These are phyloP conservation scores for Cucumis sativus DNA, from an alignment of 306 rosid genomes.

Conservation along the genomic window DNA sequence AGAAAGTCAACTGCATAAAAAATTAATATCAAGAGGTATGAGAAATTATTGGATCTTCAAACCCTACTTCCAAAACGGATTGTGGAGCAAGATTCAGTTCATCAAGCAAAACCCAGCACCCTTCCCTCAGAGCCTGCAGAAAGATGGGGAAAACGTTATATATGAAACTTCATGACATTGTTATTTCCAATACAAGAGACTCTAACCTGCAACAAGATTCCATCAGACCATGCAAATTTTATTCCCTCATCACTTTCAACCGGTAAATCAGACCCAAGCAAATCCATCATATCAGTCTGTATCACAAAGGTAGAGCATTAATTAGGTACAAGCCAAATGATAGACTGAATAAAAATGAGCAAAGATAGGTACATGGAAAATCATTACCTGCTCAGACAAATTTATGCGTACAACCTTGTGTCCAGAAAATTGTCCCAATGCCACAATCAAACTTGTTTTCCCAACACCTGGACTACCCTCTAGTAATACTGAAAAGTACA, in stretches of 20 bases:
- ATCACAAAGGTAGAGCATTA: conserved; percentile 2
- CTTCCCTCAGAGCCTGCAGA: conserved; percentile 82
- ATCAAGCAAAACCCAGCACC: conserved; percentile 94
- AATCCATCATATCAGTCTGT: conserved; percentile 98
- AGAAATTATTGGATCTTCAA: conserved; percentile 1
- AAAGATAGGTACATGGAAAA: neutral
- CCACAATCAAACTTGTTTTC: conserved; percentile 85
- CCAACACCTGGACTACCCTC: conserved; percentile 99
- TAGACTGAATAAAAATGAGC: neutral
- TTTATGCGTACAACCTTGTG: conserved; percentile 81
- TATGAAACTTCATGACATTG: conserved; percentile 6
- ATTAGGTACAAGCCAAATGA: neutral
- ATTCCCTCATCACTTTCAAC: conserved; percentile 78
- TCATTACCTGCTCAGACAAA: conserved; percentile 81
- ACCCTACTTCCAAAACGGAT: conserved; percentile 70
- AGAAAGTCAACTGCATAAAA: neutral
- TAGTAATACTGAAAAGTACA: conserved; percentile 52
- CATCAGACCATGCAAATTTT: conserved; percentile 94
- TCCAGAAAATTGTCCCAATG: conserved; percentile 69
- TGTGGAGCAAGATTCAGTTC: conserved; percentile 98
- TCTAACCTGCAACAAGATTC: conserved; percentile 80
- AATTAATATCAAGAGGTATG: neutral
- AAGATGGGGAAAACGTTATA: conserved; percentile 14
- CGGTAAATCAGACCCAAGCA: conserved; percentile 88
- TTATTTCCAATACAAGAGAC: conserved; percentile 2